Percentiles rank a stretch among this genome's conserved stretches.
Evolutionary conservation across 1,139 yeast genomes (phyloP).

Genomic region (Hansenula sp.): DNA sequence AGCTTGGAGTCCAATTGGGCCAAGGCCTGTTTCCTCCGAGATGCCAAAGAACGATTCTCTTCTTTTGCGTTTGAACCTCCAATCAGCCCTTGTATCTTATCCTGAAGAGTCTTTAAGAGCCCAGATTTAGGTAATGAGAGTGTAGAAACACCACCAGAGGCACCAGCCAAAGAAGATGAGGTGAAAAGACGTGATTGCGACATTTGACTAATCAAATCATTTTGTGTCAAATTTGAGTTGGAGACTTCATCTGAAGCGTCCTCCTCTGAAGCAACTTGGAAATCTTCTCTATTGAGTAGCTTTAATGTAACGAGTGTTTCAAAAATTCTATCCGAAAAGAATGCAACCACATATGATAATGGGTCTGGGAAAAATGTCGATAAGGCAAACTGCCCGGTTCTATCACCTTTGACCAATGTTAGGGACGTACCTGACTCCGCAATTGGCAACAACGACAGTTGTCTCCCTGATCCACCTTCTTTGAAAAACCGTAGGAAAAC

Average conservation of each 20-base stretch:
- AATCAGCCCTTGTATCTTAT: not conserved
- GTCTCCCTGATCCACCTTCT: slow-evolving; percentile 40
- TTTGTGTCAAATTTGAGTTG: slow-evolving; percentile 16
- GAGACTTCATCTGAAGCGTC: slow-evolving; percentile 25
- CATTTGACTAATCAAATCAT: slow-evolving; percentile 22
- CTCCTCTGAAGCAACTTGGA: slow-evolving; percentile 24
- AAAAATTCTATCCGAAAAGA: slow-evolving; percentile 23
- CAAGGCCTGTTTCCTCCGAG: slow-evolving; percentile 4
- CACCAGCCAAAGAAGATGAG: slow-evolving; percentile 39
- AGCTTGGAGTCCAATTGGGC: slow-evolving; percentile 1
- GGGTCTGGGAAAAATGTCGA: slow-evolving; percentile 44
- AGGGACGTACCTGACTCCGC: slow-evolving; percentile 1
- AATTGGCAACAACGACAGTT: slow-evolving; percentile 38
- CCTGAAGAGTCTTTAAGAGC: not conserved
- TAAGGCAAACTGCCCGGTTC: slow-evolving; percentile 40
- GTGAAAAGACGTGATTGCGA: slow-evolving; percentile 37
- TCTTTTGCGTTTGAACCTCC: slow-evolving; percentile 20
- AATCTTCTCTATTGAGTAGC: slow-evolving; percentile 30
- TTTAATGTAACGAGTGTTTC: slow-evolving; percentile 22
- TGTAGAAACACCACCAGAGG: slow-evolving; percentile 27
- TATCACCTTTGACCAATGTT: slow-evolving; percentile 29
- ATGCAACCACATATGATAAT: slow-evolving; percentile 29
- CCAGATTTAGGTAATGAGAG: slow-evolving; percentile 20
- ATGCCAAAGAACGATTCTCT: slow-evolving; percentile 25
- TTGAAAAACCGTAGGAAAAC: slow-evolving; percentile 37